These are phyloP conservation scores for Cryphonectria nitschkei DNA, from an alignment of 2,329 filamentous ascomycete genomes.

Conservation along the genomic window DNA sequence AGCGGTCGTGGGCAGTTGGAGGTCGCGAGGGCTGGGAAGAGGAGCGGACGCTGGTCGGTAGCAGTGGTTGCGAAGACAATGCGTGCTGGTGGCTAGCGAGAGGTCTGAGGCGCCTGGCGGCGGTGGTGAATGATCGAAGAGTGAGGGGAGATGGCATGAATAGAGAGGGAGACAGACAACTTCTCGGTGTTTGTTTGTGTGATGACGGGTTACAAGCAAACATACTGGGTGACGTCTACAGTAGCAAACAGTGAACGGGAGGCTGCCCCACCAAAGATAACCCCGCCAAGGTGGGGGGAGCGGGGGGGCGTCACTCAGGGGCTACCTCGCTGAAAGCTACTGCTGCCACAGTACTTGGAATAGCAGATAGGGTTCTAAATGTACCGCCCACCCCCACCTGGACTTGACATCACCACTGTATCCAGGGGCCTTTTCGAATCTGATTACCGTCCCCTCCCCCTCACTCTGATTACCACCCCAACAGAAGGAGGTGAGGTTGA, in stretches of 20 bases:
- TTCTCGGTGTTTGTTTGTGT: background rate
- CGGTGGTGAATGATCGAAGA: constrained; percentile 6
- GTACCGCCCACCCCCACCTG: background rate
- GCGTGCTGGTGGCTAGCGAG: background rate
- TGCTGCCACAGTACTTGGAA: background rate
- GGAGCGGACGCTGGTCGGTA: no score
- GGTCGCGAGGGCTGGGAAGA: background rate
- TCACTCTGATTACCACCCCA: background rate
- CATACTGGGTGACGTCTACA: background rate
- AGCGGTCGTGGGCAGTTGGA: background rate
- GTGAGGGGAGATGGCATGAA: constrained; percentile 12
- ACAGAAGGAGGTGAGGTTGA: background rate
- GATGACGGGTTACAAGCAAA: background rate
- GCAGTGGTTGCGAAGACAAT: background rate
- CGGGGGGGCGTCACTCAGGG: no score
- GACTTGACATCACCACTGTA: background rate
- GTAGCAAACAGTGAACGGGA: background rate
- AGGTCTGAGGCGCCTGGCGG: constrained; percentile 19
- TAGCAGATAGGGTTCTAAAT: background rate
- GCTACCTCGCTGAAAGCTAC: background rate
- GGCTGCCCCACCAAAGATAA: background rate
- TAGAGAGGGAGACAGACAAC: background rate
- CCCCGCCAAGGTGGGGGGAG: constrained; percentile 2
- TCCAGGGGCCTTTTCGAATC: background rate
- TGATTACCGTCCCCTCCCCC: background rate